A percentile compares a stretch with the other conserved stretches of the same genome.
Conservation (phyloP, 768 basidiomycete species). For the Mycena olivaceomarginata region DNA sequence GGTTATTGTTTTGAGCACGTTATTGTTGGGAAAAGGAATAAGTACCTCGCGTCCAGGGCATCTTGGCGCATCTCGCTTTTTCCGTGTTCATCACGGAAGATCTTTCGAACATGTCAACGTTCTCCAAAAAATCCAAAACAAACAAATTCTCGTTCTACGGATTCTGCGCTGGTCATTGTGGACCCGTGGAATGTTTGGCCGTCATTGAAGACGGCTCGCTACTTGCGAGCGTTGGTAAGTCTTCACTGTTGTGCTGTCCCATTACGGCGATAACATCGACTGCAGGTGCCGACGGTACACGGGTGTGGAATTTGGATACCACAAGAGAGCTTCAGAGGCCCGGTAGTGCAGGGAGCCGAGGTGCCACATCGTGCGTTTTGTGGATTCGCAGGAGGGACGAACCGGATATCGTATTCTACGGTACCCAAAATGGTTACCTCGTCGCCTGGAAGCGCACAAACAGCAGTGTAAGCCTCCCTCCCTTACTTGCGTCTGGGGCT, state of each 20-base stretch:
- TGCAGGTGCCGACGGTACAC: constrained; percentile 28
- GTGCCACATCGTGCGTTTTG: constrained; percentile 31
- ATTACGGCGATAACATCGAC: background rate
- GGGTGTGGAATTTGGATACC: constrained; percentile 16
- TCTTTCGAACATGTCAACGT: no score
- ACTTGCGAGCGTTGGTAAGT: constrained; percentile 27
- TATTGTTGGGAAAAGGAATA: no score
- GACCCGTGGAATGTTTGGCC: background rate
- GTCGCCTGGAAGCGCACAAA: constrained; percentile 29
- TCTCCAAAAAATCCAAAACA: no score
- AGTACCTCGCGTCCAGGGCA: no score
- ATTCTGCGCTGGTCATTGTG: background rate
- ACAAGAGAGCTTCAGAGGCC: background rate
- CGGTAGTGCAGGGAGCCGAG: constrained; percentile 15
- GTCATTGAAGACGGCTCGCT: constrained; percentile 25
- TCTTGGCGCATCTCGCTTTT: no score
- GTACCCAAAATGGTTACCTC: constrained; percentile 35
- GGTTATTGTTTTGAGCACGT: no score
- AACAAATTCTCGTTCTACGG: no score
- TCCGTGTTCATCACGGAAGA: no score
- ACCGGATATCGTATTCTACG: constrained; percentile 30
- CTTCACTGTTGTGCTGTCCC: background rate
- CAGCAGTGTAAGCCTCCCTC: background rate
- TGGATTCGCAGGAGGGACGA: constrained; percentile 40
- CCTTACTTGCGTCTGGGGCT: background rate